These are phyloP conservation scores for Senna tora DNA, from an alignment of 306 rosid species.

Conservation along the genomic window DNA sequence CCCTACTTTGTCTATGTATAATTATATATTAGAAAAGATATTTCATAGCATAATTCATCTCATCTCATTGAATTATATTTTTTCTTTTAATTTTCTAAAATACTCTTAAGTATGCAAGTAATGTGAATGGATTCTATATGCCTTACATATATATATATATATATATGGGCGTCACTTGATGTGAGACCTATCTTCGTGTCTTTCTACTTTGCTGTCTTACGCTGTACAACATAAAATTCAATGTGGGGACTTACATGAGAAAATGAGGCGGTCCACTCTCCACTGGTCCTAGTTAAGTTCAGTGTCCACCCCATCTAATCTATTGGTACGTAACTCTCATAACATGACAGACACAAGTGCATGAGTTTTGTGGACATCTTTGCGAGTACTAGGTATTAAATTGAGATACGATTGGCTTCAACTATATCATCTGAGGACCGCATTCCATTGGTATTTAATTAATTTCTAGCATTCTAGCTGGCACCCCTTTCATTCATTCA, in stretches of 20 bases:
- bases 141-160: too few relatives aligned
- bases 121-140: too few relatives aligned
- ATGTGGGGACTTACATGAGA: too few relatives aligned
- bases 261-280: conserved; percentile 3
- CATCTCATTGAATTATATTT: too few relatives aligned
- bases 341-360: conserved; percentile 20
- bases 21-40: neutral
- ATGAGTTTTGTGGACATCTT: conserved; percentile 43
- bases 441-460: neutral
- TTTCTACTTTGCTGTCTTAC: too few relatives aligned
- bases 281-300: neutral
- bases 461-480: conserved; percentile 12
- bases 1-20: neutral
- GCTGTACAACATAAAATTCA: too few relatives aligned
- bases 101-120: neutral
- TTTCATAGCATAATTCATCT: neutral
- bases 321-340: conserved; percentile 12
- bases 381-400: conserved; percentile 43
- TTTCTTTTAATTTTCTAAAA: neutral
- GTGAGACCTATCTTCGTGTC: too few relatives aligned
- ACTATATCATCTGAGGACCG: conserved; percentile 6
- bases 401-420: neutral
- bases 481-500: neutral
- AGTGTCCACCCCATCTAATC: neutral
- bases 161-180: too few relatives aligned